Evolutionary conservation across 2,329 filamentous ascomycete genomes (phyloP).

Genomic region (Stagonosporopsis rhizophila): DNA sequence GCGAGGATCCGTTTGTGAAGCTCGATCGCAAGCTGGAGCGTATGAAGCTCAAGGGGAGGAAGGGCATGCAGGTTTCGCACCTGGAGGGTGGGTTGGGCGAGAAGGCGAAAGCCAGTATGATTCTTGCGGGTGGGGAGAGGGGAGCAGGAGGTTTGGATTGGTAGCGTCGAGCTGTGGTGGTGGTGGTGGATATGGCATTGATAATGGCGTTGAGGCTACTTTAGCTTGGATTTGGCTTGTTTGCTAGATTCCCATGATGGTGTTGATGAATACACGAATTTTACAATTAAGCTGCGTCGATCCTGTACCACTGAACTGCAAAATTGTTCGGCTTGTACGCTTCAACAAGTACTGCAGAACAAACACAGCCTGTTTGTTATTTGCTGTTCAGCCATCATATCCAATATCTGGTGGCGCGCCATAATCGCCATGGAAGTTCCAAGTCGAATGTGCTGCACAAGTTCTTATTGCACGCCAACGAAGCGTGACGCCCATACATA

Average conservation of each 20-base stretch:
- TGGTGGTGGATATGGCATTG: conserved; percentile 6
- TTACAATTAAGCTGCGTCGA: not conserved
- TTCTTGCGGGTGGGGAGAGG: conserved; percentile 56
- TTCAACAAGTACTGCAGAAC: too few species aligned
- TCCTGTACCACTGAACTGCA: too few species aligned
- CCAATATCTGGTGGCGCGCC: too few species aligned
- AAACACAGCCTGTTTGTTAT: too few species aligned
- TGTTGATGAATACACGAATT: not conserved
- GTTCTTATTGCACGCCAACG: too few species aligned
- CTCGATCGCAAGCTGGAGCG: conserved; percentile 63
- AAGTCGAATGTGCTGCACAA: too few species aligned
- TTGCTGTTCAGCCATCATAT: too few species aligned
- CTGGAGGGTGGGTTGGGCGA: conserved; percentile 54
- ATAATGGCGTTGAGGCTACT: too few species aligned
- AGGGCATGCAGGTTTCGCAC: conserved; percentile 55
- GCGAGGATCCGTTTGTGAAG: conserved; percentile 60
- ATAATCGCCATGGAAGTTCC: too few species aligned
- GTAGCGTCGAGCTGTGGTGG: conserved; percentile 29
- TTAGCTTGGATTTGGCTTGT: not conserved
- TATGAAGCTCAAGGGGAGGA: conserved; percentile 59
- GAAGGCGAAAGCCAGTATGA: conserved; percentile 52
- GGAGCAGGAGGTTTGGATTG: conserved; percentile 55
- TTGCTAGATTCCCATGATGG: conserved; percentile 6
- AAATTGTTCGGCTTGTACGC: too few species aligned
- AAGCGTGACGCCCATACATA: too few species aligned